Conservation (phyloP, 108 stramenopile species). For the Poteriospumella lacustris region DNA sequence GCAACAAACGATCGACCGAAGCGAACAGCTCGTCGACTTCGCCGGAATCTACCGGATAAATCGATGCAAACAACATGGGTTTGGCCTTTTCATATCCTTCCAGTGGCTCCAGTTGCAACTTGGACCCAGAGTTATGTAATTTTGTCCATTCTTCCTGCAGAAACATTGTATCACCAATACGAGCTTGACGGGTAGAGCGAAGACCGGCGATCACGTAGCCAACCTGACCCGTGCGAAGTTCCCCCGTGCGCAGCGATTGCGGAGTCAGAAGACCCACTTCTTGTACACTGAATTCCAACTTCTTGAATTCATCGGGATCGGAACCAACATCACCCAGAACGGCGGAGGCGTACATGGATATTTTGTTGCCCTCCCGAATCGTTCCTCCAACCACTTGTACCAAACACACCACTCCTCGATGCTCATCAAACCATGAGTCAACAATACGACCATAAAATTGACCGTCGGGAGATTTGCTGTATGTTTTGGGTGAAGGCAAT, state of each 20-base stretch:
- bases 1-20: constrained; percentile 79
- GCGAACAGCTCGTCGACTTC: constrained; percentile 79
- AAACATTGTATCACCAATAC: constrained; percentile 28
- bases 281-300: constrained; percentile 26
- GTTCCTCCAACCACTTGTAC: constrained; percentile 18
- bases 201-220: constrained; percentile 24
- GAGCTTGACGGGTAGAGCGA: constrained; percentile 17
- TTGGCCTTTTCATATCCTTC: constrained; percentile 9
- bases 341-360: constrained; percentile 12
- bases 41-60: constrained; percentile 81
- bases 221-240: constrained; percentile 8
- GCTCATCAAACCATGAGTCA: constrained; percentile 27
- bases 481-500: not conserved
- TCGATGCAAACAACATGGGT: constrained; percentile 66
- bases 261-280: constrained; percentile 26
- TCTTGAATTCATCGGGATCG: not conserved
- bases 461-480: not conserved
- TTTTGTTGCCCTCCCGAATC: not conserved
- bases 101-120: not conserved
- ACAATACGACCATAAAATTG: constrained; percentile 13
- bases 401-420: constrained; percentile 24
- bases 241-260: not conserved
- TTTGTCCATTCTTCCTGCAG: constrained; percentile 11
- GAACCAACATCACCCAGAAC: not conserved
- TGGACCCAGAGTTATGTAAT: too few species aligned